These are phyloP conservation scores for Populus deltoides DNA, from an alignment of 345 rosid genomes.

Conservation along the genomic window DNA sequence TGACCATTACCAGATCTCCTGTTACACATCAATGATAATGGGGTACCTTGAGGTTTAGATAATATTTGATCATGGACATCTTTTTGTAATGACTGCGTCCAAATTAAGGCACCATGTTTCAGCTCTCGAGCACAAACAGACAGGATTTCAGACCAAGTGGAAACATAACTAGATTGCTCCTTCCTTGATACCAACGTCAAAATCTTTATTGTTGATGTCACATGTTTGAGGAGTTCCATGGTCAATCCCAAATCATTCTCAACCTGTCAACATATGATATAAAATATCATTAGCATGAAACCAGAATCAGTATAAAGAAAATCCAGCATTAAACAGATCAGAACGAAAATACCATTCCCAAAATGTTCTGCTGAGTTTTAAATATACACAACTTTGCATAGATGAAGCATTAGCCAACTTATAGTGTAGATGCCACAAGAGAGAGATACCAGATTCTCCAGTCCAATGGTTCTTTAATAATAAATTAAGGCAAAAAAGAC, in stretches of 20 bases:
- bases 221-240: conserved; percentile 59
- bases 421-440: not conserved
- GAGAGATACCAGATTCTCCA: not conserved
- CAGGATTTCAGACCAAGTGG: conserved; percentile 60
- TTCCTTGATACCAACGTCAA: conserved; percentile 50
- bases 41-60: conserved; percentile 57
- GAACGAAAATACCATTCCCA: not conserved
- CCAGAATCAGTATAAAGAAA: conserved; percentile 2
- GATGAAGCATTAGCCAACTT: not conserved
- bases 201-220: conserved; percentile 47
- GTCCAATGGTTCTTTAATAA: not conserved
- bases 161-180: conserved; percentile 53
- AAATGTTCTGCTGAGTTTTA: not conserved
- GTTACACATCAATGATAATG: not conserved
- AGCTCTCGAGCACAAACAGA: conserved; percentile 67
- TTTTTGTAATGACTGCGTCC: conserved; percentile 58
- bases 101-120: conserved; percentile 67
- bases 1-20: not conserved
- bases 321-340: not conserved
- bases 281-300: conserved; percentile 7
- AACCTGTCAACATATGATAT: conserved; percentile 48
- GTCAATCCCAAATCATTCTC: conserved; percentile 52
- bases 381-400: not conserved
- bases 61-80: conserved; percentile 45
- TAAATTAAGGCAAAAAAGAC: conserved; percentile 18